Evolutionary conservation across 2,329 filamentous ascomycete genomes (phyloP), one percentile per base, ranked within the genome.

Genomic region (Whalleya microplaca): DNA sequence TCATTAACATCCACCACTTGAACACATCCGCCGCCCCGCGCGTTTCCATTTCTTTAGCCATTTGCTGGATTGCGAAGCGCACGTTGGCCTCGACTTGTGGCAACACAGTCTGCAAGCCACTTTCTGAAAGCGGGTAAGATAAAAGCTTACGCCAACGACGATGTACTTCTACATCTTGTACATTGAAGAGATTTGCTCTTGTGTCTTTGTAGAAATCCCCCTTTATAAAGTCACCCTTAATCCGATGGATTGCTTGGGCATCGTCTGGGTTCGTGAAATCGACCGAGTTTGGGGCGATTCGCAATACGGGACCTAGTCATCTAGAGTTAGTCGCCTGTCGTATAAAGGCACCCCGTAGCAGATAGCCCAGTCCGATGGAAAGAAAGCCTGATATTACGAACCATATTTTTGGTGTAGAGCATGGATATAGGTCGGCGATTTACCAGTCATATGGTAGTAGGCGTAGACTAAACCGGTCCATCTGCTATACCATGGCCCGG

Each of bases 1-100:
- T 69, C 73, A 84, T 77, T 50, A 82, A 83, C 5, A 77, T 66
- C 71, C 75, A 81, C 82, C 82, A 85, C 53, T 83, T 83, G 55
- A 76, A 73, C 0, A 84, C 67, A 56, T 86, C 81, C 73, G 58
- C 53, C 4, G 41, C 61, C 0, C 76, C 77, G 5, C 66, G 65
- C 0, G 53, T 48, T 18, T 68, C 53, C 57, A 76, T 73, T 46
- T 84, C 80, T n/a, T 75, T 67, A 0, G 57, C 66, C 20, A 85
- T 83, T 45, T 69, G 71, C 2, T 73, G 29, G 1, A 84, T 71
- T 0, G 79, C 68, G 9, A 79, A 58, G 0, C 71, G 64, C 0
- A 76, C 70, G 18, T 73, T 75, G 0, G 59, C 62, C 2, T 72
- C 61, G 9, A 84, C 69, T 21, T 72, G 48, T 0, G 66, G 63